A percentile compares a stretch with the other conserved stretches of the same genome.
These are phyloP conservation scores for Boehmeria nivea DNA, from an alignment of 306 rosid genomes.

Conservation along the genomic window DNA sequence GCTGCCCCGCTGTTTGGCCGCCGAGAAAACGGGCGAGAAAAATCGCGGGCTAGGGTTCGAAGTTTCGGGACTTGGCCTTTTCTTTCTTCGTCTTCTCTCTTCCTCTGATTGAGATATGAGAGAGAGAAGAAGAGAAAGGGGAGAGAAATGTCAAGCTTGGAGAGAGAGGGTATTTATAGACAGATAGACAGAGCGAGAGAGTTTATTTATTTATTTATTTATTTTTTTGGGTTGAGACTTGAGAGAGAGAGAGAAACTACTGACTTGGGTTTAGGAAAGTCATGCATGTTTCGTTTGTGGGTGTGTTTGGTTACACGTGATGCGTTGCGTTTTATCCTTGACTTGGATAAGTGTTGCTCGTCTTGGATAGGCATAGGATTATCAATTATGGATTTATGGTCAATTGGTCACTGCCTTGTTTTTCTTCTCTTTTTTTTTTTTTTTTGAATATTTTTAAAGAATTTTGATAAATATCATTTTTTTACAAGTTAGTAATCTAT, in stretches of 20 bases:
- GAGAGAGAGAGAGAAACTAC: not conserved
- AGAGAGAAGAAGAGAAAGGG: not conserved
- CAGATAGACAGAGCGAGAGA: not conserved
- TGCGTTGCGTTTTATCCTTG: not conserved
- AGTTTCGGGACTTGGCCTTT: too few relatives aligned
- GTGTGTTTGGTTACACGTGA: conserved; percentile 17
- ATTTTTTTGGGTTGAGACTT: too few relatives aligned
- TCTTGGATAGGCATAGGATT: too few relatives aligned
- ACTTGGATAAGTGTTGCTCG: not conserved
- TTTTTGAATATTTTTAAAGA: too few relatives aligned
- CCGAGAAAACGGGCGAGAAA: not conserved
- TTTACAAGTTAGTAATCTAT: too few relatives aligned
- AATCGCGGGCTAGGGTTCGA: not conserved
- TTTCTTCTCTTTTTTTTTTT: too few relatives aligned
- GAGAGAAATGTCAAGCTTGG: too few relatives aligned
- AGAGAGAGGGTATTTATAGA: conserved; percentile 21
- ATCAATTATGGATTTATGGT: too few relatives aligned
- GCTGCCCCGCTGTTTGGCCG: conserved; percentile 1
- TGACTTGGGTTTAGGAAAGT: conserved; percentile 31
- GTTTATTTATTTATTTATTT: too few relatives aligned
- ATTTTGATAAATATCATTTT: too few relatives aligned
- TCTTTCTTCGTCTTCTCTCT: not conserved
- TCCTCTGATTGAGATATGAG: not conserved
- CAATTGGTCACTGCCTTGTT: too few relatives aligned
- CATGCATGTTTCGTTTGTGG: conserved; percentile 22